phyloP scores from a whole-genome alignment of 2,329 filamentous ascomycete genomes.

The Colletotrichum caudatum region DNA sequence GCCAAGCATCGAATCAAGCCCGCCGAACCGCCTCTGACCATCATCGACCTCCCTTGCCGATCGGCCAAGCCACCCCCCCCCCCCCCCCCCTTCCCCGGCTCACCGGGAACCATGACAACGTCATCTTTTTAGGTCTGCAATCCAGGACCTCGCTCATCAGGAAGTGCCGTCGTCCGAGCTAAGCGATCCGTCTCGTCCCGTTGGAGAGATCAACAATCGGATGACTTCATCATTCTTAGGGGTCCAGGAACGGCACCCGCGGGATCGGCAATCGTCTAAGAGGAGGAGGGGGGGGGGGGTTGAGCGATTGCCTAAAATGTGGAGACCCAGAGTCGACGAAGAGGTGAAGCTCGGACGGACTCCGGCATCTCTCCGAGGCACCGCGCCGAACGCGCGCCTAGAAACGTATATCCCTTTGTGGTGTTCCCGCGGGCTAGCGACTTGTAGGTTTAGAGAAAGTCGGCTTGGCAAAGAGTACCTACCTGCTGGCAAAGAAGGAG shows the following conservation, averaged over 20 bases:
- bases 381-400: constrained; percentile 16
- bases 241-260: constrained; percentile 13
- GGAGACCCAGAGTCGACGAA: background rate
- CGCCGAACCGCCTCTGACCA: too few relatives aligned
- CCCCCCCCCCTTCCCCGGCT: background rate
- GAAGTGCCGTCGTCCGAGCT: background rate
- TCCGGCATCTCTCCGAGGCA: constrained; percentile 34
- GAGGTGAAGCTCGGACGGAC: constrained; percentile 16
- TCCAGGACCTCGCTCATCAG: background rate
- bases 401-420: background rate
- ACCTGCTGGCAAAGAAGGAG: background rate
- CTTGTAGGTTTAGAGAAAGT: background rate
- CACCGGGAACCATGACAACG: background rate
- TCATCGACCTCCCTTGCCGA: background rate
- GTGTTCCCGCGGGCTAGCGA: background rate
- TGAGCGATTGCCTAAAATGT: constrained; percentile 11
- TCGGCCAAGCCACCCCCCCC: background rate
- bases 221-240: constrained; percentile 10
- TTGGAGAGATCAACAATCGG: background rate
- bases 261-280: background rate
- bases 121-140: background rate
- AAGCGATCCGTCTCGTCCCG: background rate
- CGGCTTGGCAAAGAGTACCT: background rate
- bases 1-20: background rate
- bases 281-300: background rate